phyloP scores from a whole-genome alignment of 192 early-diverging fungal genomes.

The Nowakowskiella sp. region DNA sequence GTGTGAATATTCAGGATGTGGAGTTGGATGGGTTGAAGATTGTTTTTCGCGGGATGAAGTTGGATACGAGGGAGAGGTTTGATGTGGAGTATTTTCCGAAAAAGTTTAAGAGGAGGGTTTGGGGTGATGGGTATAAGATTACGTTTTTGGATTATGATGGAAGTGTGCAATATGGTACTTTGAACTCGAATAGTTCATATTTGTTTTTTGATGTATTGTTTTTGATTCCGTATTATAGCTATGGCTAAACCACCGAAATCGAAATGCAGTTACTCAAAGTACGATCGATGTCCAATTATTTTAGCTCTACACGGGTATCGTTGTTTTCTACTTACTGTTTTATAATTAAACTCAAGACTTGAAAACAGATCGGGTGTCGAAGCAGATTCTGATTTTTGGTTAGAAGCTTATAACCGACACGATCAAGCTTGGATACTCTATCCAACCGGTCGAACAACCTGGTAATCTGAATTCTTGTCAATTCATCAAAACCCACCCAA shows the following conservation, averaged over 20 bases:
- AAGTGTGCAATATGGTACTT: slow-evolving; percentile 57
- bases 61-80: slow-evolving; percentile 20
- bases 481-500: neutral
- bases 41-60: slow-evolving; percentile 5
- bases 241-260: slow-evolving; percentile 36
- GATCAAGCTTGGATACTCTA: slow-evolving; percentile 61
- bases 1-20: neutral
- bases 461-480: no score
- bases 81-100: no score
- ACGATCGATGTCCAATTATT: slow-evolving; percentile 46
- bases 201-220: neutral
- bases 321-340: neutral
- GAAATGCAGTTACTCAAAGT: slow-evolving; percentile 14
- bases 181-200: neutral
- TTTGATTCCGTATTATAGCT: slow-evolving; percentile 6
- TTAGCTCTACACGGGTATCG: slow-evolving; percentile 60
- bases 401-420: slow-evolving; percentile 42
- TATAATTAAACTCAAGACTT: no score
- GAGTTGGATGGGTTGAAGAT: slow-evolving; percentile 24
- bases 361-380: slow-evolving; percentile 64
- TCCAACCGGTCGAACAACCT: slow-evolving; percentile 63
- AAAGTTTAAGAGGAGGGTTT: slow-evolving; percentile 20
- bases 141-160: slow-evolving; percentile 64
- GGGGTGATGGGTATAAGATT: slow-evolving; percentile 53
- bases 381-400: slow-evolving; percentile 51